A percentile compares a stretch with the other conserved stretches of the same genome.
Evolutionary conservation across 441 rosid genomes (phyloP).

Genomic region (Sinapis alba): DNA sequence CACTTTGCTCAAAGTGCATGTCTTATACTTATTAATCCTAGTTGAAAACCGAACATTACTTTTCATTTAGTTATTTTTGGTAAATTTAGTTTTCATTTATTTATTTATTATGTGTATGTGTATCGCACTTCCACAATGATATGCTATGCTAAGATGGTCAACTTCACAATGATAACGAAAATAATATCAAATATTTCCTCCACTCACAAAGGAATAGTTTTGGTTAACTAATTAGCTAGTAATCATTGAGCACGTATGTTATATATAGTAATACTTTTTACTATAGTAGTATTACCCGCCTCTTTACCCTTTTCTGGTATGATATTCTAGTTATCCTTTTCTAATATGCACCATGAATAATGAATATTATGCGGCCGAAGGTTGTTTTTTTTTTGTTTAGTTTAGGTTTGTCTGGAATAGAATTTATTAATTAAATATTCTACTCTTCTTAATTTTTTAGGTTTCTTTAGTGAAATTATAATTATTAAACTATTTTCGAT

Average conservation of each 20-base stretch:
- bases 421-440: background rate
- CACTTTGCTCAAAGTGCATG: no score
- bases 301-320: background rate
- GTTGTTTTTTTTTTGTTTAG: background rate
- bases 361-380: conserved; percentile 22
- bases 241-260: conserved; percentile 31
- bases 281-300: conserved; percentile 11
- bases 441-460: background rate
- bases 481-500: background rate
- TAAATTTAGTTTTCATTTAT: background rate
- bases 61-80: background rate
- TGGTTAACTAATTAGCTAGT: conserved; percentile 24
- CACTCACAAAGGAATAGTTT: conserved; percentile 31
- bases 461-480: background rate
- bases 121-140: conserved; percentile 30
- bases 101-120: conserved; percentile 12
- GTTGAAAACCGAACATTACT: background rate
- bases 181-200: conserved; percentile 25
- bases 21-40: background rate
- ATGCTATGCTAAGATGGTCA: conserved; percentile 32
- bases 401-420: background rate
- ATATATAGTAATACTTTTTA: conserved; percentile 23
- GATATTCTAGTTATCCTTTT: conserved; percentile 19
- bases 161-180: conserved; percentile 36
- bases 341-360: conserved; percentile 13